Percentiles rank a stretch among this genome's conserved stretches.
These are phyloP conservation scores for Pyrrhoderma lamaoense DNA, from an alignment of 1,284 basidiomycete species.

Conservation along the genomic window DNA sequence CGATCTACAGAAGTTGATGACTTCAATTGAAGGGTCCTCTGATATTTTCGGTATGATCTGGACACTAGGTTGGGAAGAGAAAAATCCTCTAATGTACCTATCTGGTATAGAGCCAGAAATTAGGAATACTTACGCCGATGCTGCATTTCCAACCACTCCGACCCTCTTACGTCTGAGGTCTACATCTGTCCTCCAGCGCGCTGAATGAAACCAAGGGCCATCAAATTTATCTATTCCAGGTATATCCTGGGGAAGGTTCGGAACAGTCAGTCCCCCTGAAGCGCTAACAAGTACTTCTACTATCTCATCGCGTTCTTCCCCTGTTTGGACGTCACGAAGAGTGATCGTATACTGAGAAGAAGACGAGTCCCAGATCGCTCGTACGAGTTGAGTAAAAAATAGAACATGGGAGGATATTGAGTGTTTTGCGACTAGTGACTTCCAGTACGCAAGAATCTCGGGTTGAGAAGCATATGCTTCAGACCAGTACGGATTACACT, in stretches of 20 bases:
- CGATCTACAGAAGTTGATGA: slow-evolving; percentile 47
- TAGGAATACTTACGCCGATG: slow-evolving; percentile 40
- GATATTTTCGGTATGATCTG: slow-evolving; percentile 47
- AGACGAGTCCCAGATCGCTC: slow-evolving; percentile 39
- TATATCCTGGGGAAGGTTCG: slow-evolving; percentile 38
- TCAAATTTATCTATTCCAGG: slow-evolving; percentile 40
- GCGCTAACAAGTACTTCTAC: slow-evolving; percentile 23
- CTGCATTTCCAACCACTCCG: slow-evolving; percentile 59
- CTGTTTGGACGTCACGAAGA: slow-evolving; percentile 28
- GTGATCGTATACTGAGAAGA: slow-evolving; percentile 33
- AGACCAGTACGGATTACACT: slow-evolving; percentile 46
- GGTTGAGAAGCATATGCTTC: slow-evolving; percentile 37
- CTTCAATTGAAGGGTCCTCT: slow-evolving; percentile 37
- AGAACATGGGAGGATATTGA: slow-evolving; percentile 30
- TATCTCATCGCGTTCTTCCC: slow-evolving; percentile 11
- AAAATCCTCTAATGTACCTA: too few species aligned
- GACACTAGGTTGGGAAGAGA: slow-evolving; percentile 30
- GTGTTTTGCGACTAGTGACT: slow-evolving; percentile 37
- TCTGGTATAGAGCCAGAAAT: slow-evolving; percentile 7
- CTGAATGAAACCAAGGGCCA: slow-evolving; percentile 49
- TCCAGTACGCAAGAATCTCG: slow-evolving; percentile 46
- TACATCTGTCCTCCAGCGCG: slow-evolving; percentile 49
- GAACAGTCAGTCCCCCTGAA: slow-evolving; percentile 28
- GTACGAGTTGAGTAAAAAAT: slow-evolving; percentile 35
- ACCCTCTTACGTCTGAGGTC: slow-evolving; percentile 45